Base-by-base conservation (phyloP, 1,139 yeast species). In the Chernovozyma aurita region DNA sequence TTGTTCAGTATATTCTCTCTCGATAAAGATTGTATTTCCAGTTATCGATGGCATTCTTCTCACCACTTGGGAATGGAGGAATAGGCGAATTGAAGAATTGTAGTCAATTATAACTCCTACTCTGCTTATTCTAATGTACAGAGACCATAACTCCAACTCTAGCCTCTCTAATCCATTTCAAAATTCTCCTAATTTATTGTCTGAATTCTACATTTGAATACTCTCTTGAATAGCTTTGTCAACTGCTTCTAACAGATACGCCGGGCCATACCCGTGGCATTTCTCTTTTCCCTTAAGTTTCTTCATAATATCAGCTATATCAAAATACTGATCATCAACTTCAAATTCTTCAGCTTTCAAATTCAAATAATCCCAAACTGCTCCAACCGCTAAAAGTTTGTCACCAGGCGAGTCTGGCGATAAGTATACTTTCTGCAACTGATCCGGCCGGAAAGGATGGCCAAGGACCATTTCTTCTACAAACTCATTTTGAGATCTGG, bases 231-330 rank as follows among this genome's bases (percentile, higher is more conserved):
- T 50, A 13, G 55, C 60, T 31, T 57, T 46, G 43, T 80, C 76
- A 16, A 83, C 73, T 35, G 66, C 34, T 1, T 52, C 55, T 36
- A 80, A 54, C 1, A 78, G 69, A 52, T 83, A 86, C 0, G 94
- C 95, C 3, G 95, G 92, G 0, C 95, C 96, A 49, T 65, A 73
- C 1, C 92, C 94, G 53, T 85, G 94, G 50, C 95, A 86, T 31
- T 64, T 69, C 51, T 85, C 95, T 35, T 72, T 56, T 1, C 92
- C 95, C 50, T 69, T 75, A 38, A 86, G 64, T 30, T 57, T 59
- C 16, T 58, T 52, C 80, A 85, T 79, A 1, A 86, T 76, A 28
- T 59, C 64, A 16, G 68, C 62, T 33, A 84, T 65, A 53, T 85
- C 86, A 35, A 81, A 57, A 11, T 67, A 67, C 33, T 63, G 59